Evolutionary conservation across 164 flowering plant species (phyloP).

Genomic region (Tetracentron sinense): DNA sequence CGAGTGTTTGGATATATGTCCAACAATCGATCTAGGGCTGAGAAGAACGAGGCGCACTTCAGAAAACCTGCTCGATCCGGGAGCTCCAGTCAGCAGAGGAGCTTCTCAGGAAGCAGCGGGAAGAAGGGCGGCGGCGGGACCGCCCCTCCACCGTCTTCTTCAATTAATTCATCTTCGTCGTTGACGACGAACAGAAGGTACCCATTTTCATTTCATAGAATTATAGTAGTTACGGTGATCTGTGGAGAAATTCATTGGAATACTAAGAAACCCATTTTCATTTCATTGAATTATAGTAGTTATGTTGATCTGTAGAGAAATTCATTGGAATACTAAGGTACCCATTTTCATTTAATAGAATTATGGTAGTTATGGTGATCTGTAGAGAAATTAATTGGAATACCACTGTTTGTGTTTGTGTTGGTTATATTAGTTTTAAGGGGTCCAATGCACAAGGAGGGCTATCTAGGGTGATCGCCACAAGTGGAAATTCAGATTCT

Average conservation of each 20-base stretch:
- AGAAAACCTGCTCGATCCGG: slow-evolving; percentile 44
- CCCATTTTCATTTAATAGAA: slow-evolving; percentile 1
- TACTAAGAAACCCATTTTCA: slow-evolving; percentile 3
- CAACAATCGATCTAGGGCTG: slow-evolving; percentile 72
- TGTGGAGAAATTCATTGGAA: neutral
- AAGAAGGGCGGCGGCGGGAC: slow-evolving; percentile 46
- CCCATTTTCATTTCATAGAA: slow-evolving; percentile 1
- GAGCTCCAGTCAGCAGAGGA: slow-evolving; percentile 41
- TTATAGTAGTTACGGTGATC: neutral
- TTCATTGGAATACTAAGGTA: slow-evolving; percentile 6
- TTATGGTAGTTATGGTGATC: neutral
- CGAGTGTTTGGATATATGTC: slow-evolving; percentile 66
- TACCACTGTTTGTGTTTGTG: neutral
- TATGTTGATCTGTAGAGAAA: neutral
- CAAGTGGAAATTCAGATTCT: slow-evolving; percentile 23
- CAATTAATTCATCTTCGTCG: slow-evolving; percentile 23
- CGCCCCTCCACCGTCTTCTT: slow-evolving; percentile 39
- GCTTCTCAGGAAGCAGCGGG: slow-evolving; percentile 37
- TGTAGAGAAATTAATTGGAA: neutral
- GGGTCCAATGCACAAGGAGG: slow-evolving; percentile 74
- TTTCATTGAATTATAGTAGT: neutral
- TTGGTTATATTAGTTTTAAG: slow-evolving; percentile 37
- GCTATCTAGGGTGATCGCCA: slow-evolving; percentile 37
- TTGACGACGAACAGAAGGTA: slow-evolving; percentile 52
- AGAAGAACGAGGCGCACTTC: slow-evolving; percentile 49